These are phyloP conservation scores for Colletotrichum filicis DNA, from an alignment of 2,329 filamentous ascomycete genomes.

Conservation along the genomic window DNA sequence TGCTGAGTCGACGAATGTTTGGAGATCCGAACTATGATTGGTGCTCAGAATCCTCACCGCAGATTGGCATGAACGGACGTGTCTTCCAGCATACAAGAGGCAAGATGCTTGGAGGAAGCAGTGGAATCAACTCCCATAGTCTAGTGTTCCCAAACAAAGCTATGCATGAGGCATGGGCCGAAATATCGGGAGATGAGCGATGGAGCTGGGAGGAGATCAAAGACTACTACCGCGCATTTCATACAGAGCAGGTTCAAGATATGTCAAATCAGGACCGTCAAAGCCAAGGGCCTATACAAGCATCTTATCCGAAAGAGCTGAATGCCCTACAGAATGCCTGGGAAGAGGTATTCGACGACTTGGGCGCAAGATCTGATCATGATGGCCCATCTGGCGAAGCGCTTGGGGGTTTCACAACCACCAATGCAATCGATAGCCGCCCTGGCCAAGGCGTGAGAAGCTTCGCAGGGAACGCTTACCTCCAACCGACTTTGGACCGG, in stretches of 20 bases:
- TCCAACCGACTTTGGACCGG: neutral
- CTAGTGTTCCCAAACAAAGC: neutral
- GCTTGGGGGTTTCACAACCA: neutral
- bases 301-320: neutral
- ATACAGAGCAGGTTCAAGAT: neutral
- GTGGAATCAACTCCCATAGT: slow-evolving; percentile 4
- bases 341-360: neutral
- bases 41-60: neutral
- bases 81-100: neutral
- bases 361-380: neutral
- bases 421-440: neutral
- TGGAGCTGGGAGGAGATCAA: neutral
- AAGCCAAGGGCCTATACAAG: neutral
- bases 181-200: neutral
- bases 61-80: neutral
- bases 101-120: neutral
- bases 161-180: neutral
- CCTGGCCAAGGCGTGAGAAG: neutral
- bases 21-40: neutral
- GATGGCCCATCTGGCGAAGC: neutral
- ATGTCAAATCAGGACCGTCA: neutral
- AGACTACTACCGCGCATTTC: neutral
- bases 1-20: slow-evolving; percentile 1
- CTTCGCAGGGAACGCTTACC: neutral
- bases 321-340: neutral